A percentile compares a stretch with the other conserved stretches of the same genome.
Conservation (phyloP, 306 rosid genomes). For the Mimosa pudica region DNA sequence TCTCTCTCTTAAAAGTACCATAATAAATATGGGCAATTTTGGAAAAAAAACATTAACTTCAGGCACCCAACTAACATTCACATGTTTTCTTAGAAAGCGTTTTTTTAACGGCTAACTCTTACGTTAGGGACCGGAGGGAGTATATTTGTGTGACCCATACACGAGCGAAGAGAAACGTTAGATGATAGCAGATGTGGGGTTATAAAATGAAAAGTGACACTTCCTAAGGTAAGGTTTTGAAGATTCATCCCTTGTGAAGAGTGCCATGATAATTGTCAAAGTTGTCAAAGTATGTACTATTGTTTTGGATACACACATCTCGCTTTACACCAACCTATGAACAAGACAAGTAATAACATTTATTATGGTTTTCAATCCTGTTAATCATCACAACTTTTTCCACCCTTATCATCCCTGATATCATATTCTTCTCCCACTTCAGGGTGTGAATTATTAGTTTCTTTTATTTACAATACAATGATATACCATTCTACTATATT, state of each 20-base stretch:
- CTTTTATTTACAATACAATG: neutral
- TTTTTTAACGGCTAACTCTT: no score
- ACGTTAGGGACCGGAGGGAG: no score
- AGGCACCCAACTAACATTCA: no score
- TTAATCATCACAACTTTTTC: neutral
- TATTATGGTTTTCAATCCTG: neutral
- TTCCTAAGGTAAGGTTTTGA: neutral
- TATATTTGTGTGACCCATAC: neutral
- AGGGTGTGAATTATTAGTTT: neutral
- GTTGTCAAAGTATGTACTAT: neutral
- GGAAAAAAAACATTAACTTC: no score
- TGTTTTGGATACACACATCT: neutral
- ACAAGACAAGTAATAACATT: neutral
- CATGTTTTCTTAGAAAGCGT: no score
- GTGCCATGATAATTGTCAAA: neutral
- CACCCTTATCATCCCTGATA: neutral
- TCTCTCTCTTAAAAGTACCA: no score
- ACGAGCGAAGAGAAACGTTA: neutral
- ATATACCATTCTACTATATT: no score
- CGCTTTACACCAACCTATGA: conserved; percentile 5
- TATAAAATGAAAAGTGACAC: neutral
- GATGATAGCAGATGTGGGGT: neutral
- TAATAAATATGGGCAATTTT: no score
- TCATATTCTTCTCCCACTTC: neutral
- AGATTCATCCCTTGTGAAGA: neutral